These are phyloP conservation scores for Lippia alba DNA, from an alignment of 305 asterid species.

Conservation along the genomic window DNA sequence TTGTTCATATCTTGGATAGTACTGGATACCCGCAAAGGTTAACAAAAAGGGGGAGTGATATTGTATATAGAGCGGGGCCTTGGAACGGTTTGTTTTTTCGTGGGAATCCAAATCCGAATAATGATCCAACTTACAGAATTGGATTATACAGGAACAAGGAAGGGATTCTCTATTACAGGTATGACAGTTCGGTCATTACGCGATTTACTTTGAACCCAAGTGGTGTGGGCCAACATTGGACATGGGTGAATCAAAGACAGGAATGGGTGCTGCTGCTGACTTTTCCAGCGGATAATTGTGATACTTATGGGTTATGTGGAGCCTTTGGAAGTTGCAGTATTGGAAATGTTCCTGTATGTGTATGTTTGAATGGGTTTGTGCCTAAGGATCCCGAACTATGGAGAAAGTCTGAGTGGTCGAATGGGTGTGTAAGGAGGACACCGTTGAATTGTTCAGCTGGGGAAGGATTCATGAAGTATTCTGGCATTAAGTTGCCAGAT, in stretches of 20 bases:
- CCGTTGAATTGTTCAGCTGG: not conserved
- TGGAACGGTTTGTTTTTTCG: slow-evolving; percentile 38
- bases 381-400: slow-evolving; percentile 28
- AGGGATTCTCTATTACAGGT: not conserved
- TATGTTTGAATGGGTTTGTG: slow-evolving; percentile 23
- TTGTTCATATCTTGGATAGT: not conserved
- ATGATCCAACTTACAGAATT: not conserved
- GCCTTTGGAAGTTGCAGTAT: slow-evolving; percentile 24
- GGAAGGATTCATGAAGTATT: not conserved
- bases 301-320: slow-evolving; percentile 29
- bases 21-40: slow-evolving; percentile 31
- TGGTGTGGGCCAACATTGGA: slow-evolving; percentile 37
- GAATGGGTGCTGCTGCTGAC: slow-evolving; percentile 27
- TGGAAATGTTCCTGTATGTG: slow-evolving; percentile 18
- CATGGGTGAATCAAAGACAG: slow-evolving; percentile 32
- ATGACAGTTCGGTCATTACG: slow-evolving; percentile 7
- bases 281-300: slow-evolving; percentile 27
- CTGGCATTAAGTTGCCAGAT: not conserved
- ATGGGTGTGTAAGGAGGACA: not conserved
- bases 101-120: not conserved
- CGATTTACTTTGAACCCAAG: slow-evolving; percentile 23
- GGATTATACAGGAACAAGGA: not conserved
- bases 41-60: not conserved
- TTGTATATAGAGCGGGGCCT: slow-evolving; percentile 29
- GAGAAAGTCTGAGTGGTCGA: slow-evolving; percentile 11